phyloP scores from a whole-genome alignment of 2,329 filamentous ascomycete species.

The Fusarium begoniae region DNA sequence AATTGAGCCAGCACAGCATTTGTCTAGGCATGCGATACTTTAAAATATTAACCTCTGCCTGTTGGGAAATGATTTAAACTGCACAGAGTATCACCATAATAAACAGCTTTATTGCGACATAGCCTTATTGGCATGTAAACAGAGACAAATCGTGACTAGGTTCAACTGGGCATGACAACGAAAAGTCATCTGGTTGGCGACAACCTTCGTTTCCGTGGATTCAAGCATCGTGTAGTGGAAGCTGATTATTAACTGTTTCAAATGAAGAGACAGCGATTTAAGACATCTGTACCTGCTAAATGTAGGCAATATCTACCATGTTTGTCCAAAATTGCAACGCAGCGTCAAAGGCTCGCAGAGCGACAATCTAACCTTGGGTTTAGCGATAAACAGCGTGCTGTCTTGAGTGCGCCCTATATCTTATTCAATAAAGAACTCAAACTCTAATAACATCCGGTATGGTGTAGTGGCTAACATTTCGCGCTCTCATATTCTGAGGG shows the following conservation, averaged over 20 bases:
- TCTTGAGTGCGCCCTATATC: rapidly evolving
- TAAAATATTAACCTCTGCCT: rapidly evolving
- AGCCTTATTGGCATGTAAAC: not conserved
- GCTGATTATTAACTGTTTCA: rapidly evolving
- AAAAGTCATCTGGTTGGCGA: not conserved
- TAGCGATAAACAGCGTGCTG: not conserved
- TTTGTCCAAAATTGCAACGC: not conserved
- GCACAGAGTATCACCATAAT: too few species aligned
- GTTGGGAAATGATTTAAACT: rapidly evolving
- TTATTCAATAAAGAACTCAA: rapidly evolving
- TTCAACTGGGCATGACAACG: too few species aligned
- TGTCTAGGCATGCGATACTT: too few species aligned
- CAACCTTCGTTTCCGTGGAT: rapidly evolving
- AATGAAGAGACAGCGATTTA: rapidly evolving
- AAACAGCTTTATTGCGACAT: not conserved
- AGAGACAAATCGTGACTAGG: not conserved
- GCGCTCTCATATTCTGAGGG: constrained; percentile 44
- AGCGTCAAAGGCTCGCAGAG: rapidly evolving
- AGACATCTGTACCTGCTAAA: not conserved
- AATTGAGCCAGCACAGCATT: not conserved
- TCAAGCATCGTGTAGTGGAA: rapidly evolving
- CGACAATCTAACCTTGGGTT: rapidly evolving
- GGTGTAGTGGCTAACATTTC: constrained; percentile 49
- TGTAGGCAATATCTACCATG: rapidly evolving
- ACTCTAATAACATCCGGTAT: constrained; percentile 37